Base-by-base conservation (phyloP, 177 flowering plant genomes). In the Vitis hybrid region DNA sequence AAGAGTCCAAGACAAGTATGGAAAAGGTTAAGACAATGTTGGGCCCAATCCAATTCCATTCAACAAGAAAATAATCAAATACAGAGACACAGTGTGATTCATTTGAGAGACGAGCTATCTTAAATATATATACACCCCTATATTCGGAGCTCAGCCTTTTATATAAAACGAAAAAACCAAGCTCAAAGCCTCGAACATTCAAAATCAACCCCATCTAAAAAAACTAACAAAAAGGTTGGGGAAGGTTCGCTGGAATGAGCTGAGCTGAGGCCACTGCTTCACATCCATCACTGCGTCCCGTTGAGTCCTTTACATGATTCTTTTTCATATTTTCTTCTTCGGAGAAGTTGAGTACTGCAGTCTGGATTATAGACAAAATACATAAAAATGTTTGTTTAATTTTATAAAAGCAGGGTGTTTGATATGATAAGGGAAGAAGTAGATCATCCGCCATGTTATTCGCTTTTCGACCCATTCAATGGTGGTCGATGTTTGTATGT, bases 141-240 rank as follows among this genome's bases (percentile, higher is more conserved):
- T 39, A 39, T 31, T 12, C 10, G 15, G 63, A 71, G 49, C 67
- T 54, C 63, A 71, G 58, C 26, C 48, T 67, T 67, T 75, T 75
- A 67, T 70, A 19, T 54, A 75, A 75, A 75, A 76, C 59, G 71
- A 76, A 76, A 76, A 71, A 67, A 76, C 78, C 71, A 67, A 71
- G 67, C 74, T 51, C 71, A 5, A 15, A 22, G 26, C 26, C 26
- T 22, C 26, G 26, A 22, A 49, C 9, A 14, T 6, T 7, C 4
- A 54, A 66, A 31, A 62, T 16, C 12, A 18, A 9, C 8, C 45
- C 8, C 45, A 39, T 39, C 45, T 12, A 59, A 19, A 52, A 68
- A 68, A 68, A 26, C 29, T 26, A 26, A 26, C 29, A 26, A 55
- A 55, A 61, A 39, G 1, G 11, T 1, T 1, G 51, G 15, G 26